These are phyloP conservation scores for Alternaria postmessia DNA, from an alignment of 2,329 filamentous ascomycete species.

Conservation along the genomic window DNA sequence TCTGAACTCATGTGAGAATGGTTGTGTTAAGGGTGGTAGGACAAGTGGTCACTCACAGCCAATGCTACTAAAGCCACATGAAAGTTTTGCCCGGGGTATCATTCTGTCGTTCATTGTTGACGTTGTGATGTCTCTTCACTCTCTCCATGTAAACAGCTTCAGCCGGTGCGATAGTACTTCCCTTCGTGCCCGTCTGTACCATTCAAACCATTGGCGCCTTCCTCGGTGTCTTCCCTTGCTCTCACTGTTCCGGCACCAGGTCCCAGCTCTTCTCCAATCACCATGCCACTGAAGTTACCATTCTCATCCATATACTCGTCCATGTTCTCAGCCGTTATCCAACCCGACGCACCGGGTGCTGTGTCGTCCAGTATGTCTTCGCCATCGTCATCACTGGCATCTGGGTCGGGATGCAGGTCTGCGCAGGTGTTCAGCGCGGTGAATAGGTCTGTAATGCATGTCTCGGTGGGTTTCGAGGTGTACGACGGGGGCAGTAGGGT, in stretches of 20 bases:
- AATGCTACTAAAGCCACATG: not conserved
- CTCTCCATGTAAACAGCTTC: not conserved
- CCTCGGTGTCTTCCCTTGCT: constrained; percentile 43
- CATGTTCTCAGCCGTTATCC: constrained; percentile 94
- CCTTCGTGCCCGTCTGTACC: constrained; percentile 38
- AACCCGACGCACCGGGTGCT: constrained; percentile 77
- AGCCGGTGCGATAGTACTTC: constrained; percentile 50
- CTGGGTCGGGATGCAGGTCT: constrained; percentile 76
- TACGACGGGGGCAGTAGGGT: constrained; percentile 66
- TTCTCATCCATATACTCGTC: constrained; percentile 67
- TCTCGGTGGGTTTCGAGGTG: constrained; percentile 31
- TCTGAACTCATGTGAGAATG: not conserved
- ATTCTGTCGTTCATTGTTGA: constrained; percentile 2
- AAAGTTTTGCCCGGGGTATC: constrained; percentile 3
- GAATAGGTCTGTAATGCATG: constrained; percentile 63
- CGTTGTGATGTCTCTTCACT: not conserved
- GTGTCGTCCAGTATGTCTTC: constrained; percentile 57
- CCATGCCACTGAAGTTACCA: constrained; percentile 48
- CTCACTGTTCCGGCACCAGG: constrained; percentile 51
- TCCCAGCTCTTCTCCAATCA: constrained; percentile 41
- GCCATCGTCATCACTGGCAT: constrained; percentile 66
- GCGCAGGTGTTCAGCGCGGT: constrained; percentile 77
- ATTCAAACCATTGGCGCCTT: constrained; percentile 36
- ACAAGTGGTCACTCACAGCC: not conserved
- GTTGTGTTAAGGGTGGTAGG: not conserved